Conservation (phyloP, 371 early-diverging fungal species). For the Funneliformis caledonium region DNA sequence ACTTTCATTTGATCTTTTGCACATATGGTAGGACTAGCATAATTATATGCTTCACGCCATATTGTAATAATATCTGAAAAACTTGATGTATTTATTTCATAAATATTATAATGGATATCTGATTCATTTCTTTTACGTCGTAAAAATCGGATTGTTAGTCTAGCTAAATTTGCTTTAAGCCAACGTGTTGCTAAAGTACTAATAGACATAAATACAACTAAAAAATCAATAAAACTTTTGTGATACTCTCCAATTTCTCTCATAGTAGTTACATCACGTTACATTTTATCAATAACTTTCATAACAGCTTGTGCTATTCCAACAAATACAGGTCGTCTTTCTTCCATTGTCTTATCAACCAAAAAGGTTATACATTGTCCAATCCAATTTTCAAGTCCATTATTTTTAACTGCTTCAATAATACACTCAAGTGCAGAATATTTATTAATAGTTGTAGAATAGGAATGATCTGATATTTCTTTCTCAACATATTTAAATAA, state of each 20-base stretch:
- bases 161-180: neutral
- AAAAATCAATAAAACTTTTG: neutral
- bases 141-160: neutral
- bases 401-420: neutral
- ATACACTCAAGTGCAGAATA: neutral
- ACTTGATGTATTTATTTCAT: neutral
- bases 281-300: neutral
- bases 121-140: neutral
- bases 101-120: neutral
- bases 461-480: neutral
- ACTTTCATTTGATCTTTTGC: slow-evolving; percentile 2
- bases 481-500: neutral
- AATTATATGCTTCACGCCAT: neutral
- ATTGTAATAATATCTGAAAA: neutral
- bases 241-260: neutral
- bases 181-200: neutral
- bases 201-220: neutral
- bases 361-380: neutral
- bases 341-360: neutral
- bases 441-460: neutral
- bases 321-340: neutral
- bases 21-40: neutral
- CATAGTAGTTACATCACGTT: neutral
- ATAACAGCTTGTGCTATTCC: neutral
- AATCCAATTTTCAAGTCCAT: neutral